phyloP scores from a whole-genome alignment of 805 yeast genomes.

The Lachancea kluyveri region DNA sequence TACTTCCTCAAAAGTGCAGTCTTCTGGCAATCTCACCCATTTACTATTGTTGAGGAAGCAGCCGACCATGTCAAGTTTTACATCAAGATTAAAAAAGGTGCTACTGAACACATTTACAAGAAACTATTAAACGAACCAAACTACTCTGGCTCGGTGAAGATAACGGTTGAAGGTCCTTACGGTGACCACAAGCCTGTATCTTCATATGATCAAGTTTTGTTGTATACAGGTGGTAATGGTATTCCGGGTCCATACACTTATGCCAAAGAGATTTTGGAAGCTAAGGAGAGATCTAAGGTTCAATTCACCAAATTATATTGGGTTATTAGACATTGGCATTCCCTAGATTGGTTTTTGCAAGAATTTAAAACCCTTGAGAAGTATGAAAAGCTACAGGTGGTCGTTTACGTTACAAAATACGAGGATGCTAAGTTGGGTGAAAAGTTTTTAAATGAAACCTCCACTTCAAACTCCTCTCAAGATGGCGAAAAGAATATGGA shows the following conservation, averaged over 20 bases:
- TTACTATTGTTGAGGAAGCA: slow-evolving; percentile 46
- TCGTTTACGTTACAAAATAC: slow-evolving; percentile 53
- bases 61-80: slow-evolving; percentile 36
- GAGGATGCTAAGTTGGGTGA: slow-evolving; percentile 11
- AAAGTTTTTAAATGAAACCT: slow-evolving; percentile 3
- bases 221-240: slow-evolving; percentile 45
- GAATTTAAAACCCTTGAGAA: slow-evolving; percentile 10
- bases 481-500: slow-evolving; percentile 6
- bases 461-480: background rate
- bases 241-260: slow-evolving; percentile 39
- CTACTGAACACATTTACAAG: slow-evolving; percentile 38
- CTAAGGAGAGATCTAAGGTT: slow-evolving; percentile 4
- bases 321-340: slow-evolving; percentile 12
- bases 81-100: slow-evolving; percentile 46
- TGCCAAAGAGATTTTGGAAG: slow-evolving; percentile 14
- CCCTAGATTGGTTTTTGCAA: slow-evolving; percentile 11
- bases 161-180: slow-evolving; percentile 53
- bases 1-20: slow-evolving; percentile 40
- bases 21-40: slow-evolving; percentile 56
- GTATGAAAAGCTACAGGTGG: slow-evolving; percentile 12
- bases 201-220: slow-evolving; percentile 34
- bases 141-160: slow-evolving; percentile 16
- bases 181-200: slow-evolving; percentile 36
- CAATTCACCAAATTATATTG: slow-evolving; percentile 5
- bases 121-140: slow-evolving; percentile 28